Base-by-base conservation (phyloP, 1,284 basidiomycete genomes). In the Anthracocystis panici-leucophaei region DNA sequence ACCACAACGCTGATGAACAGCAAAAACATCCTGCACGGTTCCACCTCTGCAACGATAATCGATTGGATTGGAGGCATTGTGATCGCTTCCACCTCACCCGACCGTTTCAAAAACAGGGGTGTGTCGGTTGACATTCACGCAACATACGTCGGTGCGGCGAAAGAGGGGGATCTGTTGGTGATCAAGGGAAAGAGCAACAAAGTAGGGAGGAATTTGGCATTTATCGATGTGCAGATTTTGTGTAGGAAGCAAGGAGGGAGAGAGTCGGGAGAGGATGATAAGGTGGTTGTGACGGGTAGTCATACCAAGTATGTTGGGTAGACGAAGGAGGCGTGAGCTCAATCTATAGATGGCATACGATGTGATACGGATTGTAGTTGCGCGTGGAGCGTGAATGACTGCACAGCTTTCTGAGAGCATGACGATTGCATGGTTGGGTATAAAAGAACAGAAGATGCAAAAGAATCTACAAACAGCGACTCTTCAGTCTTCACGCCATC, bases 41-140 rank as follows among this genome's bases (percentile, higher is more conserved):
- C 75, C 8, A 75, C 77, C 0, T 74, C 78, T 1, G 78, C 78
- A 4, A 80, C 78, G 12, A 73, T 80, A 35, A 57, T 80, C 35
- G 78, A 80, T 45, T 77, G 75, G 75, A 65, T 78, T 42, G 78
- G 75, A 29, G 75, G 75, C 45, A 57, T 80, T 45, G 69, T 78
- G 53, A 71, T 80, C 41, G 78, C 76, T 5, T 64, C 68, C 45
- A 65, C 69, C 10, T 65, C 69, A 1, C 56, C 64, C 1, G 70
- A 68, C 9, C 68, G 65, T 12, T 66, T 67, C 57, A 51, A 27
- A 8, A 77, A 77, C 21, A 52, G 78, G 1, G 76, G 78, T 12
- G 76, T 77, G 10, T 67, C 62, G 18, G 71, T 80, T 48, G 75
- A 80, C 63, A 80, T 80, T 38, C 78, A 80, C 58, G 63, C 65